Conservation (phyloP, 352 stramenopile genomes). For the Aphanomyces stellatus region DNA sequence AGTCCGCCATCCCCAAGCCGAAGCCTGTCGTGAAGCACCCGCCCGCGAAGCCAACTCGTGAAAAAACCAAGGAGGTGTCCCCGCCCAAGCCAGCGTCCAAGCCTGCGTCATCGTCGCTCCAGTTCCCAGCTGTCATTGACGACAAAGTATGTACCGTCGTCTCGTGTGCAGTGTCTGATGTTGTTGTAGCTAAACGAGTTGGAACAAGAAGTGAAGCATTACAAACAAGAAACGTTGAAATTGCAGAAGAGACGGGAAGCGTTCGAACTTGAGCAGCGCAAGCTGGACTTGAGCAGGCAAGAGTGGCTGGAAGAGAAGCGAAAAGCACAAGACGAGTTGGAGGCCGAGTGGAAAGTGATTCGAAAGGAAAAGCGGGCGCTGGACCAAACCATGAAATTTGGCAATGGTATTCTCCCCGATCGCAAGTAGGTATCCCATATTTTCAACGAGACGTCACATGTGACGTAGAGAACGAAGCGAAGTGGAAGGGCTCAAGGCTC, state of each 20-base stretch:
- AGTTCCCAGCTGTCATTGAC: constrained; percentile 58
- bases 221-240: constrained; percentile 73
- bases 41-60: neutral
- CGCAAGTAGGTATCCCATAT: constrained; percentile 63
- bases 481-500: constrained; percentile 66
- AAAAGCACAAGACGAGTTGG: constrained; percentile 60
- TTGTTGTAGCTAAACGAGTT: constrained; percentile 34
- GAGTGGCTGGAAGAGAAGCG: constrained; percentile 48
- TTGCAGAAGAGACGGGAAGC: constrained; percentile 37
- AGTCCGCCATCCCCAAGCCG: neutral
- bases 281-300: constrained; percentile 57
- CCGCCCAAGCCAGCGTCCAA: neutral
- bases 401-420: constrained; percentile 27
- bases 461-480: constrained; percentile 35
- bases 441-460: constrained; percentile 35
- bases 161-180: neutral
- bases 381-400: constrained; percentile 16
- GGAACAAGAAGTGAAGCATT: constrained; percentile 80
- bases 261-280: constrained; percentile 41
- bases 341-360: constrained; percentile 43
- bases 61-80: neutral
- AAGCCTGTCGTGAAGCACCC: neutral
- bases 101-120: constrained; percentile 12
- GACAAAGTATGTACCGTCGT: constrained; percentile 47
- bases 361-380: neutral